A percentile compares a stretch with the other conserved stretches of the same genome.
phyloP scores from a whole-genome alignment of 2,329 filamentous ascomycete species.

The Blastomyces percursus region DNA sequence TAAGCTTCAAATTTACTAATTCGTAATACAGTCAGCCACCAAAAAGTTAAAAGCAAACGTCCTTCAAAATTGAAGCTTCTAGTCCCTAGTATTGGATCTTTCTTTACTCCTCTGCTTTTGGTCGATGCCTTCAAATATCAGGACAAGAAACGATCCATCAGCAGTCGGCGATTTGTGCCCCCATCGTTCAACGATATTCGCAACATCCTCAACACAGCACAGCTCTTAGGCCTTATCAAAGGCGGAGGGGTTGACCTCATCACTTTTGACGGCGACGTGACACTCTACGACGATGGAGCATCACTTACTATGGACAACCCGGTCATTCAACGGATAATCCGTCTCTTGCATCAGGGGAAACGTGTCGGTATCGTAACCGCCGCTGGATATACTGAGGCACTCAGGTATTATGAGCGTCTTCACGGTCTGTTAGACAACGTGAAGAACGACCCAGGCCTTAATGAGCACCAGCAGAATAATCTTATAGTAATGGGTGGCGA shows the following conservation, averaged over 20 bases:
- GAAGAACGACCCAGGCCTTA: constrained; percentile 48
- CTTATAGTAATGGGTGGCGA: constrained; percentile 92
- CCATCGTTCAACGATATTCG: constrained; percentile 96
- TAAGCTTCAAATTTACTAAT: neutral
- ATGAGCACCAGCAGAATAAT: constrained; percentile 58
- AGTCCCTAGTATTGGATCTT: constrained; percentile 81
- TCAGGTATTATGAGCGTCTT: constrained; percentile 75
- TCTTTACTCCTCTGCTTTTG: constrained; percentile 80
- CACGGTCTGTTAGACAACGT: constrained; percentile 79
- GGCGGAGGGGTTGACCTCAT: constrained; percentile 65
- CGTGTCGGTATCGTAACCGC: constrained; percentile 94
- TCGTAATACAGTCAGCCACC: constrained; percentile 52
- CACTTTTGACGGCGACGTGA: constrained; percentile 97
- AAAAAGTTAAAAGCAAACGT: constrained; percentile 51
- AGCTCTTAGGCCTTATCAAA: constrained; percentile 79
- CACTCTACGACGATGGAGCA: constrained; percentile 82
- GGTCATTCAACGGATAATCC: constrained; percentile 57
- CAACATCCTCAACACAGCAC: constrained; percentile 85
- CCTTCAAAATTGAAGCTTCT: constrained; percentile 87
- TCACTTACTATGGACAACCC: constrained; percentile 65
- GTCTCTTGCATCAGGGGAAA: constrained; percentile 65
- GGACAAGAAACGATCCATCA: constrained; percentile 76
- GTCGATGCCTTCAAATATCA: constrained; percentile 88
- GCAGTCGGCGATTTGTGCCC: constrained; percentile 80
- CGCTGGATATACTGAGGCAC: constrained; percentile 81